Conservation (phyloP, 148 eudicot genomes). For the Polygonum aviculare region DNA sequence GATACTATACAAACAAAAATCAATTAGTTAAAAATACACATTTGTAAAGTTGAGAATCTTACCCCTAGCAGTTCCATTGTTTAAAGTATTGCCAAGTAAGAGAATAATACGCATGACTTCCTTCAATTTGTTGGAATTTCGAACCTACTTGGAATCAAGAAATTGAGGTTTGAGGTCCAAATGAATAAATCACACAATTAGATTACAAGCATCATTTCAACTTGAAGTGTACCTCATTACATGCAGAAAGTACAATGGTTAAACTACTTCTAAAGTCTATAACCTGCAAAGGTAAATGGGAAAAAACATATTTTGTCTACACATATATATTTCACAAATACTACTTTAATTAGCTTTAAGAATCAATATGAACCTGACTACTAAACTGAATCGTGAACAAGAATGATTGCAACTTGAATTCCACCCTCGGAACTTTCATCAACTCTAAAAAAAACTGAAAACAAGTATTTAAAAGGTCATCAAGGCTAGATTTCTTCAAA, state of each 20-base stretch:
- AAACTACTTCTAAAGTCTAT: constrained; percentile 66
- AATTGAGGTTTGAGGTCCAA: not conserved
- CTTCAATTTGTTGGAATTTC: constrained; percentile 61
- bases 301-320: not conserved
- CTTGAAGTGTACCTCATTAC: constrained; percentile 55
- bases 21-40: not conserved
- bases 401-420: constrained; percentile 79
- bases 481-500: not conserved
- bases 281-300: constrained; percentile 35
- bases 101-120: constrained; percentile 70
- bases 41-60: not conserved
- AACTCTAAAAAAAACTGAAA: constrained; percentile 82
- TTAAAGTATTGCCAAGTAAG: constrained; percentile 65
- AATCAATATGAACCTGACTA: constrained; percentile 45
- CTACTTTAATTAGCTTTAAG: constrained; percentile 1
- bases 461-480: not conserved
- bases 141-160: constrained; percentile 36
- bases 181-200: not conserved
- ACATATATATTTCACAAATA: not conserved
- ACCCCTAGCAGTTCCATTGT: constrained; percentile 97
- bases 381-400: constrained; percentile 87
- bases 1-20: not conserved
- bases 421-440: constrained; percentile 96
- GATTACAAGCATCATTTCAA: constrained; percentile 14
- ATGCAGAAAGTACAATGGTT: constrained; percentile 65